Percentiles rank a stretch among this genome's conserved stretches.
phyloP scores from a whole-genome alignment of 331 rosid species.

The Malus hybrid region DNA sequence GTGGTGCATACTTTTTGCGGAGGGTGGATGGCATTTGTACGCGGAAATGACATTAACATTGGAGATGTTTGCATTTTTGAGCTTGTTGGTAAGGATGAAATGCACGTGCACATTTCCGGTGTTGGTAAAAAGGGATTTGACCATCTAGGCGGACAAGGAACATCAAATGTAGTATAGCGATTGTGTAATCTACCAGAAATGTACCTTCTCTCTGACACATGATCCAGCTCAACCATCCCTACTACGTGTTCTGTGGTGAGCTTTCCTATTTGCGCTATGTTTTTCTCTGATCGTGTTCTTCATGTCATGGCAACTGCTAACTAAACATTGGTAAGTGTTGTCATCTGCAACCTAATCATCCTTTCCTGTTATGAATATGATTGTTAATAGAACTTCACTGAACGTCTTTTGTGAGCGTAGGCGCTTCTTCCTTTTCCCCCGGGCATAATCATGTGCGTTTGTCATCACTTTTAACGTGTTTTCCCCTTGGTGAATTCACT shows the following conservation, averaged over 20 bases:
- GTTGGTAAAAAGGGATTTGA: slow-evolving; percentile 60
- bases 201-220: slow-evolving; percentile 21
- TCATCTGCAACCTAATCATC: neutral
- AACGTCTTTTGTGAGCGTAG: neutral
- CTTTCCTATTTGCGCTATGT: neutral
- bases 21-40: slow-evolving; percentile 97
- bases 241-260: slow-evolving; percentile 15
- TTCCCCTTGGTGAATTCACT: neutral
- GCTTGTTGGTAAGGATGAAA: slow-evolving; percentile 55
- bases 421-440: neutral
- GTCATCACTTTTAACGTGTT: neutral
- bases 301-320: neutral
- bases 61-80: slow-evolving; percentile 90
- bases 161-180: slow-evolving; percentile 31
- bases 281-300: neutral
- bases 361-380: neutral
- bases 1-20: slow-evolving; percentile 86
- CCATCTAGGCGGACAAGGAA: slow-evolving; percentile 34
- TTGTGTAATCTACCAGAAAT: slow-evolving; percentile 34
- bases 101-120: slow-evolving; percentile 72
- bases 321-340: neutral
- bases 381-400: neutral
- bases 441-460: neutral
- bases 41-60: slow-evolving; percentile 63
- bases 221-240: slow-evolving; percentile 7